Conservation (phyloP, 352 stramenopile species). For the Globisporangium cystogenes region DNA sequence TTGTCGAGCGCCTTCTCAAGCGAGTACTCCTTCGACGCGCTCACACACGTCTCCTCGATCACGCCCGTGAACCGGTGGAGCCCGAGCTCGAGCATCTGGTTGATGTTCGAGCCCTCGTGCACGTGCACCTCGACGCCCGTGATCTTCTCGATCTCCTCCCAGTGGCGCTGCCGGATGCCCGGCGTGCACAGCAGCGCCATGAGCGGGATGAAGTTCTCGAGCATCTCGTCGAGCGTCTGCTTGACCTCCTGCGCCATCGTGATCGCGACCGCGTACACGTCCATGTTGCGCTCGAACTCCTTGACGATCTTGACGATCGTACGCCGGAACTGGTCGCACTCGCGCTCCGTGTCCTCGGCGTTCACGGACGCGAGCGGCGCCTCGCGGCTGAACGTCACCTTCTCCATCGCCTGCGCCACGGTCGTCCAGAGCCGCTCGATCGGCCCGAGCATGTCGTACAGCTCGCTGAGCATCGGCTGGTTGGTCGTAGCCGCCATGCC, state of each 20-base stretch:
- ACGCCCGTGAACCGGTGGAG: conserved; percentile 77
- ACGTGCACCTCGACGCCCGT: conserved; percentile 86
- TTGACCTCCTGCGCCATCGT: conserved; percentile 80
- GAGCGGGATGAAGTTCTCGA: conserved; percentile 87
- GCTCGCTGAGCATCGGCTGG: conserved; percentile 57
- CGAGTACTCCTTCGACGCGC: conserved; percentile 92
- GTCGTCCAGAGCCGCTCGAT: conserved; percentile 88
- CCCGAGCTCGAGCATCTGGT: conserved; percentile 87
- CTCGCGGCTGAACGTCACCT: conserved; percentile 64
- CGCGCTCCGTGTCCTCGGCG: conserved; percentile 78
- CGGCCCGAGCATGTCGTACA: conserved; percentile 76
- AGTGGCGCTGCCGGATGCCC: conserved; percentile 89
- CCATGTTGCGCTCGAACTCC: conserved; percentile 87
- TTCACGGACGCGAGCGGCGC: conserved; percentile 65
- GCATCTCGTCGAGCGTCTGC: conserved; percentile 80
- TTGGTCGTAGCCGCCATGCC: conserved; percentile 83
- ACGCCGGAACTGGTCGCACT: conserved; percentile 85
- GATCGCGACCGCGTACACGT: conserved; percentile 73
- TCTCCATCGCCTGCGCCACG: conserved; percentile 74
- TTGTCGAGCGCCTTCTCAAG: conserved; percentile 91
- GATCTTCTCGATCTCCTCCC: conserved; percentile 88
- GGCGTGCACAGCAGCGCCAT: conserved; percentile 92
- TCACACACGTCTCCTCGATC: conserved; percentile 93
- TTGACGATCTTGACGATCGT: conserved; percentile 89
- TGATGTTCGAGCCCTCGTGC: conserved; percentile 89